phyloP scores from a whole-genome alignment of 1,284 basidiomycete species.

The Microbotryum intermedium region DNA sequence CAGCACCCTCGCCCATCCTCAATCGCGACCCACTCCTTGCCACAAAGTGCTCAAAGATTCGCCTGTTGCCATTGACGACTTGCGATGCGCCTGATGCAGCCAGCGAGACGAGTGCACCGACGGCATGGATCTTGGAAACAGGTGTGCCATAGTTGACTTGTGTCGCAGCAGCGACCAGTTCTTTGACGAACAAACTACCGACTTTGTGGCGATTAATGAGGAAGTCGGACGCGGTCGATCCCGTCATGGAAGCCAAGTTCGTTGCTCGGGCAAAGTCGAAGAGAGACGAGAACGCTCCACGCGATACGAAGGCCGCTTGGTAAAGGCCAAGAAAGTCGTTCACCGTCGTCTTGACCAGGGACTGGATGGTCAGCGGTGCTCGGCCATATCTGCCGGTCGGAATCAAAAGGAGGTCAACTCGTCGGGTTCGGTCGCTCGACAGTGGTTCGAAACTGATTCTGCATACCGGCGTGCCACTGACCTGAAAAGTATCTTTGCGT shows the following conservation, averaged over 20 bases:
- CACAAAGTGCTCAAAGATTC: slow-evolving; percentile 75
- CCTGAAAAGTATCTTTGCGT: slow-evolving; percentile 45
- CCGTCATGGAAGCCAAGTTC: slow-evolving; percentile 46
- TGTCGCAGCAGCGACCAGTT: slow-evolving; percentile 74
- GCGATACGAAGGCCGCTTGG: slow-evolving; percentile 47
- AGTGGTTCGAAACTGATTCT: slow-evolving; percentile 3
- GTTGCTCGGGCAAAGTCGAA: slow-evolving; percentile 50
- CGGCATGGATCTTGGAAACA: slow-evolving; percentile 63
- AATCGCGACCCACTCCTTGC: slow-evolving; percentile 50
- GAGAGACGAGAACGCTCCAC: slow-evolving; percentile 53
- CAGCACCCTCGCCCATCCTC: slow-evolving; percentile 39
- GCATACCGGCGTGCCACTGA: slow-evolving; percentile 10
- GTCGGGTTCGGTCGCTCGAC: too few relatives aligned
- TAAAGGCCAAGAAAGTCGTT: slow-evolving; percentile 56
- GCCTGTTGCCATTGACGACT: slow-evolving; percentile 73
- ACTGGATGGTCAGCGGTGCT: slow-evolving; percentile 51
- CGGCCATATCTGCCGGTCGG: slow-evolving; percentile 74
- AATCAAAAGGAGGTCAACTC: neutral
- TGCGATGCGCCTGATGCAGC: slow-evolving; percentile 60
- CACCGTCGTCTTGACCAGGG: slow-evolving; percentile 54
- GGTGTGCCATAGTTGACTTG: slow-evolving; percentile 83
- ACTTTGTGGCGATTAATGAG: slow-evolving; percentile 51
- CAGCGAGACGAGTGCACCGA: slow-evolving; percentile 66
- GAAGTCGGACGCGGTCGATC: slow-evolving; percentile 53
- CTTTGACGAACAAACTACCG: slow-evolving; percentile 52